phyloP scores from a whole-genome alignment of 331 rosid species.

The Stylosanthes scabra region DNA sequence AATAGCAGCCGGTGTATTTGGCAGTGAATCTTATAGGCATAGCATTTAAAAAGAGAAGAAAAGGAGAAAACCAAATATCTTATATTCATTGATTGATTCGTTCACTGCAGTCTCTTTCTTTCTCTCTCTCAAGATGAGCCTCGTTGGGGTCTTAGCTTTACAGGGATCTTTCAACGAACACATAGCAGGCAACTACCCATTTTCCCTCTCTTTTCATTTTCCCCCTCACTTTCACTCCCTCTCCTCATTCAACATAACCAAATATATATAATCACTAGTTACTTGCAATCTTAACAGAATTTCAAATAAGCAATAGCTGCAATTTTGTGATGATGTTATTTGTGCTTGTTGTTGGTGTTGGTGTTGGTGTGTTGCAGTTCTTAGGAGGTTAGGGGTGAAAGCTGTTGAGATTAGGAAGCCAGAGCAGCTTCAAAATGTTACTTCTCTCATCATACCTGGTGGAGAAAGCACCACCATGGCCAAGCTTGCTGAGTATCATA shows the following conservation, averaged over 20 bases:
- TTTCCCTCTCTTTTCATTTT: not conserved
- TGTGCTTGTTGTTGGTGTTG: not conserved
- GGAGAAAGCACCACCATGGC: constrained; percentile 99
- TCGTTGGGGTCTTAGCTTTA: constrained; percentile 90
- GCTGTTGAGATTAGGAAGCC: constrained; percentile 91
- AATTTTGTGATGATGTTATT: not conserved
- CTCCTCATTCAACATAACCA: not conserved
- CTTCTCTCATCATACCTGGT: constrained; percentile 91
- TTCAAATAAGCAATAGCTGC: not conserved
- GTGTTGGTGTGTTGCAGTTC: constrained; percentile 49
- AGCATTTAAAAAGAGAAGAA: no score
- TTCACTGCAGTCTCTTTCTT: no score
- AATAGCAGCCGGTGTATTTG: no score
- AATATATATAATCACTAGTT: not conserved
- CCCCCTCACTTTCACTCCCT: not conserved
- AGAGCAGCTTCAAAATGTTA: constrained; percentile 74
- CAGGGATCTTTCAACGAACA: constrained; percentile 98
- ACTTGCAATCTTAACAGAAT: no score
- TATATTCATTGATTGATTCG: no score
- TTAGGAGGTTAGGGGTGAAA: constrained; percentile 84
- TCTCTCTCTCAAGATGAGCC: constrained; percentile 50
- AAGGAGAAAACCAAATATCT: no score
- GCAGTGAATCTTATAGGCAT: no score
- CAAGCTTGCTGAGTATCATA: constrained; percentile 88
- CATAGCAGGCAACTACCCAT: constrained; percentile 64